Base-by-base conservation (phyloP, 805 yeast species). In the Isabelozyma rhagii region DNA sequence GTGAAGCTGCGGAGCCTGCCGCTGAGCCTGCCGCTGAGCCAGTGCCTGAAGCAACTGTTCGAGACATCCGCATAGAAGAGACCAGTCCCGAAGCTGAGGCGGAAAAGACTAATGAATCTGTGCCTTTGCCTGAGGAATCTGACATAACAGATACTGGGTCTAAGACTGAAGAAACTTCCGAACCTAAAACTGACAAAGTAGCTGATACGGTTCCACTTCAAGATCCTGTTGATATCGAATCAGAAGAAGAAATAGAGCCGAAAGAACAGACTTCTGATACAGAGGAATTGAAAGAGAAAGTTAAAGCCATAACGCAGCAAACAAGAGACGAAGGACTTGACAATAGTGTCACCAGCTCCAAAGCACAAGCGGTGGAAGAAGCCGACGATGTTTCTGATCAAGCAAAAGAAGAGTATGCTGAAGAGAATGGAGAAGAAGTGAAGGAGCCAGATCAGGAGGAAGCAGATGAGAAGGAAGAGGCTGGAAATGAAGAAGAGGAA, bases 1-100 rank as follows among this genome's bases (percentile, higher is more conserved):
- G 36, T 38, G 52, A 52, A 39, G 58, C 44, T 18, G 44, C 47
- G 17, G 66, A 46, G 65, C 48, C 44, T 38, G 28, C 44, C 21
- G 28, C 31, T 18, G 31, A 7, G 9, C 21, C 41, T 25, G 41
- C 3, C 5, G 25, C 25, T 21, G 25, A 21, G 25, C 25, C 25
- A 3, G 25, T 21, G 25, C 4, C 8, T 31, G 36, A 42, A 15
- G 17, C 43, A 36, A 39, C 13, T 42, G 14, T 34, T 34, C 7
- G 9, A 4, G 13, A 34, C 14, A 34, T 34, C 10, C 39, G 14
- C 13, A 27, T 17, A 10, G 38, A 31, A n/a, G 28, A 41, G 17
- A 39, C 51, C 29, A 41, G 28, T 11, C 41, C 29, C 8, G 52
- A 47, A 31, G 44, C 43, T 11, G 44, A 43, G 36, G 13, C 43